phyloP scores from a whole-genome alignment of 2,329 filamentous ascomycete genomes.

The Alternaria sp. region DNA sequence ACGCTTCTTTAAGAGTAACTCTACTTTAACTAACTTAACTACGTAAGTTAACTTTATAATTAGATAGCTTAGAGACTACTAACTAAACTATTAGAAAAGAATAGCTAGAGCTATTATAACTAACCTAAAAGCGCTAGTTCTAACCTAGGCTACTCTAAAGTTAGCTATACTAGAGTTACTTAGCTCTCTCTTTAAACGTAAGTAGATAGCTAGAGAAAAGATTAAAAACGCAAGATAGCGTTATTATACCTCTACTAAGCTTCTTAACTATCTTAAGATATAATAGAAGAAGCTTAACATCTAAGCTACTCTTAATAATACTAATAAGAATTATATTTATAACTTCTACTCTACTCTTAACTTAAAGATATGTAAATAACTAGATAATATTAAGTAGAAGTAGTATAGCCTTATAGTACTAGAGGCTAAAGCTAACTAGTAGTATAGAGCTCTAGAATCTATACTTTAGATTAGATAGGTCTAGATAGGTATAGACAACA shows the following conservation, averaged over 20 bases:
- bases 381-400: no score
- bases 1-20: not conserved
- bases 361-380: no score
- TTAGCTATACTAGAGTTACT: not conserved
- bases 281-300: not conserved
- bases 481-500: no score
- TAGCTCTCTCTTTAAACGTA: not conserved
- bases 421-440: no score
- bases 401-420: no score
- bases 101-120: not conserved
- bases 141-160: not conserved
- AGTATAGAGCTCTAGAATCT: no score
- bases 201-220: not conserved
- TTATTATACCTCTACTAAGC: not conserved
- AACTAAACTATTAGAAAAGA: not conserved
- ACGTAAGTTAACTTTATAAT: not conserved
- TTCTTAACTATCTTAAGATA: not conserved
- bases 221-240: not conserved
- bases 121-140: not conserved
- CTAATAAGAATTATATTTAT: not conserved
- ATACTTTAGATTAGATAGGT: no score
- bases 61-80: not conserved
- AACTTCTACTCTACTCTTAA: no score
- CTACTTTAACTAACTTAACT: not conserved
- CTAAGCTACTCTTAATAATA: not conserved